Percentiles rank a stretch among this genome's conserved stretches.
Conservation (phyloP, 495 filamentous ascomycete species). For the Aspergillus olivimuriae region DNA sequence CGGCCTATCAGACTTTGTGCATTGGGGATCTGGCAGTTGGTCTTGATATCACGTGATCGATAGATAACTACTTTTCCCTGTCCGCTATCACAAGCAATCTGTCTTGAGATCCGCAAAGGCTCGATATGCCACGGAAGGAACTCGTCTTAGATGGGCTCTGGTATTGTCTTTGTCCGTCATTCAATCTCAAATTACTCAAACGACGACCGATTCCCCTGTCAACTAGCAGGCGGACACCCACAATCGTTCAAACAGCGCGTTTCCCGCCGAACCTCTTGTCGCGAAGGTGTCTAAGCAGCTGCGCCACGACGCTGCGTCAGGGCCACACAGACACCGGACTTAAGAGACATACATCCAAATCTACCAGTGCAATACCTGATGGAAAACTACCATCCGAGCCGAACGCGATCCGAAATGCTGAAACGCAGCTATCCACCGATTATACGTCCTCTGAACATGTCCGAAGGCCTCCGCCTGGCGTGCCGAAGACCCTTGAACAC, state of each 20-base stretch:
- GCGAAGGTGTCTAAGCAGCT: constrained; percentile 21
- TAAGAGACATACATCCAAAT: background rate
- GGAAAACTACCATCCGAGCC: background rate
- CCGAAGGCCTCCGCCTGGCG: constrained; percentile 9
- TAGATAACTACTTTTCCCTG: background rate
- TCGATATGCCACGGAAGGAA: constrained; percentile 41
- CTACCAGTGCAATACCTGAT: background rate
- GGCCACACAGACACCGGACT: background rate
- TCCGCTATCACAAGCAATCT: background rate
- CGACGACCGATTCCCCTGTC: constrained; percentile 7
- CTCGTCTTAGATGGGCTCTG: constrained; percentile 56
- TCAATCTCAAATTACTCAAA: constrained; percentile 21
- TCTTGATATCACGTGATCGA: constrained; percentile 10
- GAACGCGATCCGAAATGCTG: background rate
- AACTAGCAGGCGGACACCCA: constrained; percentile 10
- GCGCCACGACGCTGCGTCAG: background rate
- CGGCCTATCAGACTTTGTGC: too few species aligned
- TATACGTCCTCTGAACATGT: constrained; percentile 1
- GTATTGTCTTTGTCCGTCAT: constrained; percentile 60
- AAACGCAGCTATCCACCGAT: background rate
- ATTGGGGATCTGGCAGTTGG: too few species aligned
- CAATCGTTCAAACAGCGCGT: constrained; percentile 1
- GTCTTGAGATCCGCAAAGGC: constrained; percentile 1
- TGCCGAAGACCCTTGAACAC: constrained; percentile 13
- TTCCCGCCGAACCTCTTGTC: constrained; percentile 5